Percentiles rank a stretch among this genome's conserved stretches.
phyloP scores from a whole-genome alignment of 176 grass and related monocot genomes.

The Leersia perrieri region DNA sequence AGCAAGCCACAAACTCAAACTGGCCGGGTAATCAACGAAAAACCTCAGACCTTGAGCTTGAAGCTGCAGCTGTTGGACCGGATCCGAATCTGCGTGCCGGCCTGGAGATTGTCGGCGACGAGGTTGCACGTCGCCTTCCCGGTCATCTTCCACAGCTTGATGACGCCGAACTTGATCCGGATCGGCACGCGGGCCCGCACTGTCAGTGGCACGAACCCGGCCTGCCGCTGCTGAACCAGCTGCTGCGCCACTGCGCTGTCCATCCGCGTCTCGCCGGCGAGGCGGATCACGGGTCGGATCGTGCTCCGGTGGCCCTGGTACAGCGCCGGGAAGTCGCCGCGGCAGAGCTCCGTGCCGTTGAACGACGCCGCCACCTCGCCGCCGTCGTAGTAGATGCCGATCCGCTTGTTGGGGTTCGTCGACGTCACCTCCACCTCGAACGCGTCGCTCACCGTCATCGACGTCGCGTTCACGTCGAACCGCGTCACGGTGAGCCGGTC shows the following conservation, averaged over 20 bases:
- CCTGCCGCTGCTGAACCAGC: constrained; percentile 38
- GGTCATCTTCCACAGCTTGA: constrained; percentile 73
- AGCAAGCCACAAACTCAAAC: not conserved
- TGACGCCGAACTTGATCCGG: constrained; percentile 64
- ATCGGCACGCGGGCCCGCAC: constrained; percentile 63
- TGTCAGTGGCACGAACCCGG: constrained; percentile 51
- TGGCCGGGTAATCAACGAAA: not conserved
- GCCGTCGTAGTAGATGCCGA: constrained; percentile 82
- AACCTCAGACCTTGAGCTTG: constrained; percentile 68
- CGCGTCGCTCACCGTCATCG: constrained; percentile 30
- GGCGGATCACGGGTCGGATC: constrained; percentile 34
- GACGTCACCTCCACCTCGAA: constrained; percentile 68
- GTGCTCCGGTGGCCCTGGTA: constrained; percentile 91
- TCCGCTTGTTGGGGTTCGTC: constrained; percentile 71
- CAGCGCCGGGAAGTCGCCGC: constrained; percentile 64
- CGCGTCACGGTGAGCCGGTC: constrained; percentile 50
- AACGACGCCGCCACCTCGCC: constrained; percentile 56
- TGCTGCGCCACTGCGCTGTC: constrained; percentile 44
- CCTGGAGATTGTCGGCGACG: constrained; percentile 53
- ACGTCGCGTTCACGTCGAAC: constrained; percentile 45
- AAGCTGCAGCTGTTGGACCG: constrained; percentile 72
- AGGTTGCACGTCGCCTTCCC: constrained; percentile 57
- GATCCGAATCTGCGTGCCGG: constrained; percentile 42
- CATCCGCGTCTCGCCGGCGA: constrained; percentile 51
- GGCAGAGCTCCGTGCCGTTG: constrained; percentile 62